Evolutionary conservation across 306 rosid genomes (phyloP), one percentile per base, ranked within the genome.

Genomic region (Vigna unguiculata): DNA sequence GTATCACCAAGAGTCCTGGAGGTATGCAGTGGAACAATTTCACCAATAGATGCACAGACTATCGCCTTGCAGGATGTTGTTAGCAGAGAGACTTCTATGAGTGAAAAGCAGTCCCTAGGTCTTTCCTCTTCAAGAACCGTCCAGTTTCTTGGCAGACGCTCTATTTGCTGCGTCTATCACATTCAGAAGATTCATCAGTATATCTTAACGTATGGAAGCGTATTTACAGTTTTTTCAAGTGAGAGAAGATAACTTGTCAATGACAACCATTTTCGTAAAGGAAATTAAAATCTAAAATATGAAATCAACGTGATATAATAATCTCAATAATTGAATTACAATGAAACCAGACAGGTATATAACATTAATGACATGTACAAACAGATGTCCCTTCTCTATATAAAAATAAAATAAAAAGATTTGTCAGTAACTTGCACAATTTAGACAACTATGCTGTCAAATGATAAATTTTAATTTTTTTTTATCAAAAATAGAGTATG

Each of bases 31-130:
- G 86, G 80, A 84, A 83, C 87, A 36, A 88, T 85, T 87, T 91
- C 96, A 24, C 91, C 92, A 48, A 90, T 81, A 14, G 86, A 90
- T 53, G 94, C 96, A 69, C 76, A 73, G 49, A 93, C 86, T 13
- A 68, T 66, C 20, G 84, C 92, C 62, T 82, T 79, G 84, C 93
- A 87, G 40, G 91, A 78, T 20, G 81, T 65, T 17, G 78, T 76
- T 73, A 88, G 76, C 53, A 19, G 69, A 12, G 83, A 83, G 71
- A 91, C 85, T 68, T 88, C 88, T 1, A 83, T 77, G 46, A 93
- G 83, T 4, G 86, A 88, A 79, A 38, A 71, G 72, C 86, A 90
- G 69, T 80, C 86, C 70, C 9, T 62, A 36, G 87, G 85, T 32
- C 69, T 65, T 70, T 45, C 72, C 82, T 87, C 89, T 71, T 87